These are phyloP conservation scores for Sarocladium kiliense DNA, from an alignment of 2,329 filamentous ascomycete genomes.

Conservation along the genomic window DNA sequence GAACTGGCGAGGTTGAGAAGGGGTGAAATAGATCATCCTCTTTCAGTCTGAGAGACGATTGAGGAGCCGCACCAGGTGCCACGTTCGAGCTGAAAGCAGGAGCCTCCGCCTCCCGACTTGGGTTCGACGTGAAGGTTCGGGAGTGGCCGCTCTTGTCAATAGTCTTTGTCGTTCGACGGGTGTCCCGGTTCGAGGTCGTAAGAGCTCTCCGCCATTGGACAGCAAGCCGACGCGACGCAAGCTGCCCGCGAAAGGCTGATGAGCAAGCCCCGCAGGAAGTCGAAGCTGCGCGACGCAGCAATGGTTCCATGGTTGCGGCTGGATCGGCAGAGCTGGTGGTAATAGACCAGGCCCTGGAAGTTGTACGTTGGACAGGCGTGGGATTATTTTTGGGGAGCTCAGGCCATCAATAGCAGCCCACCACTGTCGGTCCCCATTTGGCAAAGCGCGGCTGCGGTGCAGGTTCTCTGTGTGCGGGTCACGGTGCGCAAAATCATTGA, in stretches of 20 bases:
- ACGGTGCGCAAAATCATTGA: slow-evolving; percentile 33
- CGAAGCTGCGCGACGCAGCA: slow-evolving; percentile 32
- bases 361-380: background rate
- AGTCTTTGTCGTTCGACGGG: slow-evolving; percentile 14
- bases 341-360: background rate
- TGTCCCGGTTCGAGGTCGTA: slow-evolving; percentile 17
- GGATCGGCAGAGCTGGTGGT: background rate
- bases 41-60: slow-evolving; percentile 39
- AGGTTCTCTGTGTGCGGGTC: no score
- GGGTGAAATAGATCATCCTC: slow-evolving; percentile 89
- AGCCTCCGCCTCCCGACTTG: slow-evolving; percentile 21
- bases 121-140: slow-evolving; percentile 26
- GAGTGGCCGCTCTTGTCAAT: slow-evolving; percentile 14
- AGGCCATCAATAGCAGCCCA: slow-evolving; percentile 16
- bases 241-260: slow-evolving; percentile 25
- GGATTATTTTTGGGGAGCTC: slow-evolving; percentile 19
- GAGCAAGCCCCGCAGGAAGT: slow-evolving; percentile 36
- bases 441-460: no score
- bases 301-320: slow-evolving; percentile 31
- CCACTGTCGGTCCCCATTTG: background rate
- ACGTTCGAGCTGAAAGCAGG: background rate
- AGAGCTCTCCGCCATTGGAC: slow-evolving; percentile 20
- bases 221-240: background rate
- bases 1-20: slow-evolving; percentile 82
- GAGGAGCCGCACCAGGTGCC: slow-evolving; percentile 14